Conservation (phyloP, 208 protist genomes). For the Leishmania tropica region DNA sequence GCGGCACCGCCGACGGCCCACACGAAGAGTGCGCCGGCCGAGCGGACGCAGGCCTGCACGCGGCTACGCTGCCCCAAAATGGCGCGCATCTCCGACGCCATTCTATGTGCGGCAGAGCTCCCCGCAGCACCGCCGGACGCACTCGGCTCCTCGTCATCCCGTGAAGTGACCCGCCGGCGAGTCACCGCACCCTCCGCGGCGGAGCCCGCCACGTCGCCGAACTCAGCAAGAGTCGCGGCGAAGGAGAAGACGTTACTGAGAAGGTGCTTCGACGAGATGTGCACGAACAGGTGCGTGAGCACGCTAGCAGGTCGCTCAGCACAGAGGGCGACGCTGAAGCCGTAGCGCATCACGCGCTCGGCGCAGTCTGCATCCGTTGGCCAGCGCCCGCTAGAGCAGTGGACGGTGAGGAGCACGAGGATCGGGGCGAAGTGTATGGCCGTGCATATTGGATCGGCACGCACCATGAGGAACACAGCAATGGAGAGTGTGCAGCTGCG, state of each 20-base stretch:
- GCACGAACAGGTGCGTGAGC: slow-evolving; percentile 70
- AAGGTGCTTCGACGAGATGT: slow-evolving; percentile 54
- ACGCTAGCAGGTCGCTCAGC: slow-evolving; percentile 31
- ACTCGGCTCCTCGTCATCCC: not conserved
- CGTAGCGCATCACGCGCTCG: slow-evolving; percentile 42
- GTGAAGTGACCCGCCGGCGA: not conserved
- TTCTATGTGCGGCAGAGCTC: slow-evolving; percentile 4
- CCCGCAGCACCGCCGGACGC: not conserved
- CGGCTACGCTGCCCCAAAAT: slow-evolving; percentile 11
- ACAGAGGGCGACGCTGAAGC: slow-evolving; percentile 48
- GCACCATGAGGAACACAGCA: slow-evolving; percentile 6
- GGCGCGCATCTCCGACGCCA: slow-evolving; percentile 9
- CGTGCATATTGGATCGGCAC: slow-evolving; percentile 34
- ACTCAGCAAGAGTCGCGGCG: slow-evolving; percentile 50
- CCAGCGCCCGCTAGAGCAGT: slow-evolving; percentile 50
- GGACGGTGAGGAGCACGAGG: slow-evolving; percentile 48
- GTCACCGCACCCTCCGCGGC: slow-evolving; percentile 28
- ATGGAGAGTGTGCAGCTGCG: slow-evolving; percentile 6
- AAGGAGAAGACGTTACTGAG: slow-evolving; percentile 51
- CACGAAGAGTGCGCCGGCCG: slow-evolving; percentile 48
- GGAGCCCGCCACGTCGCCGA: slow-evolving; percentile 29
- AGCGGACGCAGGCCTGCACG: slow-evolving; percentile 16
- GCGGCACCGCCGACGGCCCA: slow-evolving; percentile 48
- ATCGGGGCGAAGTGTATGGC: slow-evolving; percentile 55
- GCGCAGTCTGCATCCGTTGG: slow-evolving; percentile 44